Evolutionary conservation across 2,329 filamentous ascomycete genomes (phyloP), one percentile per base, ranked within the genome.

Genomic region (Diplodia seriata): DNA sequence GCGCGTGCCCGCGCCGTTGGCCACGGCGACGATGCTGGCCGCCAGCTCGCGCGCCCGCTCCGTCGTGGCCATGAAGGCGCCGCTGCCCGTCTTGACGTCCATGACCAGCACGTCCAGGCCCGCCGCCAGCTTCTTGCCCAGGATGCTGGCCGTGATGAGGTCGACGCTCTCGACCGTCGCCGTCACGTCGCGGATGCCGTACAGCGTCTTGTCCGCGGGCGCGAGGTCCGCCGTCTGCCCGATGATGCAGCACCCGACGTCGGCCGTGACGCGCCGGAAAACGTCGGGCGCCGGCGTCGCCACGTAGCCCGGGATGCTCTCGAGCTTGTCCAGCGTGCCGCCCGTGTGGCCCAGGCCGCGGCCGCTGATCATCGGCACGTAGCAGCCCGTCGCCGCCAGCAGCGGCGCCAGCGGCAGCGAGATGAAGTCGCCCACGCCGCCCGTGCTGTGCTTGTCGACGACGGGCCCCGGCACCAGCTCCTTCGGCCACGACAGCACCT

Each of bases 61-160:
- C 12, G n/a, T 12, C 50, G 9, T 40, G 3, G 66, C 59, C 66
- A 68, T 68, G 57, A 68, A 68, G 7, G 66, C 66, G 38, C 66
- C 66, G n/a, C 43, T 68, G 9, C 66, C 66, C 38, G 59, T 68
- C 57, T 68, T 68, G 38, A 68, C 66, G 29, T 68, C 66, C 66
- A 68, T 68, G 15, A 68, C 36, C 50, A 68, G 40, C n/a, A 68
- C 66, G 40, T 68, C 66, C 29, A 68, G 51, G 2, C 66, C 66
- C 15, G 66, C 66, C 2, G 66, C 66, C 7, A 68, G 51, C 59
- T 68, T 68, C 66, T 68, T 68, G 3, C 57, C 66, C 50, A 68
- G 40, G 18, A 68, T 68, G 51, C 36, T 49, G 12, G 66, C 66
- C 1, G 66, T 68, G 66, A 68, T 68, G 12, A 68, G 51, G n/a